A percentile compares a stretch with the other conserved stretches of the same genome.
Conservation (phyloP, 257 asterid species). For the Cruciata laevipes region DNA sequence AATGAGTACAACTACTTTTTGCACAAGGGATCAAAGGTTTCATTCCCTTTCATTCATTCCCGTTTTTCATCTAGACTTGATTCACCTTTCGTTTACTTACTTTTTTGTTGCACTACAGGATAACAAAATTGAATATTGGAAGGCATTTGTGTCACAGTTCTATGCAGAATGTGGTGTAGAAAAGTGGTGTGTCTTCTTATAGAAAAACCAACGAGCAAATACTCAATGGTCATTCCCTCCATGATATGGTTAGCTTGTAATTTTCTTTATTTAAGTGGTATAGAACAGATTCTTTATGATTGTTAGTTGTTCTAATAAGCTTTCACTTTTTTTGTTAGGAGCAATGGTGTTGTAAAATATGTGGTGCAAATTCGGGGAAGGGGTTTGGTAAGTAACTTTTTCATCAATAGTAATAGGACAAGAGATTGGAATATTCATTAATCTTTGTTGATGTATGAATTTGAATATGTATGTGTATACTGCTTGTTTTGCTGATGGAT, state of each 20-base stretch:
- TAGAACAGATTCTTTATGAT: no score
- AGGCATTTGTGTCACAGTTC: conserved; percentile 46
- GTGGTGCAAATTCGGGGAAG: conserved; percentile 48
- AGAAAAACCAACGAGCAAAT: conserved; percentile 18
- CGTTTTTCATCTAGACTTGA: neutral
- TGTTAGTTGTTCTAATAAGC: neutral
- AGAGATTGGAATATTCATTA: no score
- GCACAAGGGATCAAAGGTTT: conserved; percentile 39
- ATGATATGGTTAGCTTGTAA: conserved; percentile 38
- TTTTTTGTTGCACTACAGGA: conserved; percentile 24
- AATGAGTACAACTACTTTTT: conserved; percentile 26
- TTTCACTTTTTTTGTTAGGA: conserved; percentile 33
- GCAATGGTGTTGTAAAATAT: conserved; percentile 43
- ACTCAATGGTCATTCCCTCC: conserved; percentile 31
- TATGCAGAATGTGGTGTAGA: conserved; percentile 47
- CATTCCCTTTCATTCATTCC: neutral
- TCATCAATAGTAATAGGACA: no score
- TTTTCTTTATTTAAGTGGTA: neutral
- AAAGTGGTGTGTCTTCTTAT: conserved; percentile 59
- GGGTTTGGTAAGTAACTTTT: conserved; percentile 45
- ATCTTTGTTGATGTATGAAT: no score
- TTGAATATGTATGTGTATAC: no score
- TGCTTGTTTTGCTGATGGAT: no score
- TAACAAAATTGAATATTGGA: conserved; percentile 44
- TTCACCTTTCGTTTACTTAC: neutral